These are phyloP conservation scores for Botrytis deweyae DNA, from an alignment of 2,329 filamentous ascomycete genomes.

Conservation along the genomic window DNA sequence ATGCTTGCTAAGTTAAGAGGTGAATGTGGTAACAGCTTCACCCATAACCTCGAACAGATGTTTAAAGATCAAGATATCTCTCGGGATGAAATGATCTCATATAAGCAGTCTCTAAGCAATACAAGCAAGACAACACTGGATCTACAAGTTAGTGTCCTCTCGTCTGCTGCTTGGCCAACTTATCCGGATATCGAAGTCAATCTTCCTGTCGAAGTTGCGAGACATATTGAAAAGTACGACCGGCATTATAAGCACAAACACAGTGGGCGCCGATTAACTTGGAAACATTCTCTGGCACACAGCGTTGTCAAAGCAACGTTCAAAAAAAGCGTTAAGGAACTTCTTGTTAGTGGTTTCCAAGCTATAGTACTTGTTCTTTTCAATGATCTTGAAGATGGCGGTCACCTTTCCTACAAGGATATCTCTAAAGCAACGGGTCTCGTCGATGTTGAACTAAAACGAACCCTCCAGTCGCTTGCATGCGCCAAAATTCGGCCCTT, in stretches of 20 bases:
- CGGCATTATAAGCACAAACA: constrained; percentile 86
- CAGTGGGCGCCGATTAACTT: constrained; percentile 78
- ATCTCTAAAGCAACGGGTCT: constrained; percentile 75
- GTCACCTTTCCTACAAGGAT: constrained; percentile 70
- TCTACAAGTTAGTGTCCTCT: constrained; percentile 86
- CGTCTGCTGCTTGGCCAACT: constrained; percentile 86
- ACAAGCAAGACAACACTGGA: constrained; percentile 60
- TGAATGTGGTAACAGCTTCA: constrained; percentile 92
- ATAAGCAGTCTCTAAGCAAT: constrained; percentile 63
- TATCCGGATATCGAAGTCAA: constrained; percentile 74
- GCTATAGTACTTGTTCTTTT: constrained; percentile 88
- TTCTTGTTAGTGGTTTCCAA: constrained; percentile 89
- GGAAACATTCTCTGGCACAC: constrained; percentile 92
- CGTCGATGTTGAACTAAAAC: constrained; percentile 73
- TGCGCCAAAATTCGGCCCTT: constrained; percentile 86
- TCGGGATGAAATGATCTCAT: constrained; percentile 88
- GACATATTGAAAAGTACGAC: constrained; percentile 80
- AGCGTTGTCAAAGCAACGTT: constrained; percentile 83
- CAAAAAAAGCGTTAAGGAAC: constrained; percentile 76
- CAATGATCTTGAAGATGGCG: constrained; percentile 64
- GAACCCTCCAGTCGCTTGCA: constrained; percentile 91
- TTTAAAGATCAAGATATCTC: constrained; percentile 97
- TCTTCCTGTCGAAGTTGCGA: constrained; percentile 72
- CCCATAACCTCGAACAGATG: constrained; percentile 97
- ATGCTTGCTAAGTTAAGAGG: constrained; percentile 91